Evolutionary conservation across 805 yeast genomes (phyloP), one percentile per base, ranked within the genome.

Genomic region (Zygotorulaspora florentina): DNA sequence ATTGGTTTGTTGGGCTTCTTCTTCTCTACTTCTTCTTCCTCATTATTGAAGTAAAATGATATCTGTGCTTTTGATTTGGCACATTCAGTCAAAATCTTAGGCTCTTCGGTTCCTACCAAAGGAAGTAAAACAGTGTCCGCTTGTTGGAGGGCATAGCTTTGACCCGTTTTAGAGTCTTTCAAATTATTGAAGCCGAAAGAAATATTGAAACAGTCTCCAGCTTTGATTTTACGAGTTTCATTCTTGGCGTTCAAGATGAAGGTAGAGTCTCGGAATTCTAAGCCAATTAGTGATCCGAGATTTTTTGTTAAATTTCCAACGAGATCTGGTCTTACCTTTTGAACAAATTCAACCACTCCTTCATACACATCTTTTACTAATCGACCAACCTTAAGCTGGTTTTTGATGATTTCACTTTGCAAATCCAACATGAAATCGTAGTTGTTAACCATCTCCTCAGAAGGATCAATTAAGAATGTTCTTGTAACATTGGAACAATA

Each of bases 401-500:
- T 68, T 6, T 59, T 51, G 10, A 83, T 62, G n/a, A 87, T 76
- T 59, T 80, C 78, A 37, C 73, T 71, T 68, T 91, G 96, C 36
- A 89, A 74, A 40, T 74, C 74, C 45, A 87, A 66, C 54, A 90
- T 71, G 57, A 86, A 80, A 50, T 85, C 91, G 66, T 91, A 91
- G 64, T 86, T 84, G 43, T 73, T 69, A 54, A 85, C 91, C 73
- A 87, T 81, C 52, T 81, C 84, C 42, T 79, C 76, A 3, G 95
- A 75, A 9, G 97, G 97, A 62, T 87, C 96, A 58, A 91, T 87
- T 62, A 91, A 73, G 57, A 87, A 91, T 0, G 96, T 86, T 65
- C 98, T 77, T 8, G 85, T 90, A 39, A 91, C 71, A 57, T 86
- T 87, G 6, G 96, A 85, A 64, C 96, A 87, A 67, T 91, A 91